Evolutionary conservation across 2,329 filamentous ascomycete species (phyloP).

Genomic region (Ophiostoma ips): DNA sequence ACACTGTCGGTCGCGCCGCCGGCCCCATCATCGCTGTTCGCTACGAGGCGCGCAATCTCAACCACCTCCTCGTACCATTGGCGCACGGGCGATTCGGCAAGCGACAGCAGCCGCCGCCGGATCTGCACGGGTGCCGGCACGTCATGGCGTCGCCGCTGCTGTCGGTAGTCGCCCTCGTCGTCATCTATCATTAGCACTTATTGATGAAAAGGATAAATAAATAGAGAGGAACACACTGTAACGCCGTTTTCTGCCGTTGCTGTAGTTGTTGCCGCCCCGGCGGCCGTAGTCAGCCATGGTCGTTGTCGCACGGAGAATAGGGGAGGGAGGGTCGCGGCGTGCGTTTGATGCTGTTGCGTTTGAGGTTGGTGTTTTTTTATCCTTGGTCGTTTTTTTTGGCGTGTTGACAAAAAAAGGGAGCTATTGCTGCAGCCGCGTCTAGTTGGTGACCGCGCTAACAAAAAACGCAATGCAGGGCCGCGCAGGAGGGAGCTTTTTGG

Average conservation of each 20-base stretch:
- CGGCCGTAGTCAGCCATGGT: slow-evolving; percentile 45
- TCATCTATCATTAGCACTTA: slow-evolving; percentile 12
- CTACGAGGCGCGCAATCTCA: slow-evolving; percentile 57
- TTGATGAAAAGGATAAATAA: slow-evolving; percentile 13
- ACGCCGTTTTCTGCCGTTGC: slow-evolving; percentile 51
- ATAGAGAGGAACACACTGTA: slow-evolving; percentile 53
- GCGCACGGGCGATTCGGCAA: slow-evolving; percentile 70
- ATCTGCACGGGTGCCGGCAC: slow-evolving; percentile 54
- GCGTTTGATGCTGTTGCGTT: not conserved
- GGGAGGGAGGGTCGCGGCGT: not conserved
- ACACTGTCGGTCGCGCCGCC: slow-evolving; percentile 43
- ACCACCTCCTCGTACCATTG: slow-evolving; percentile 67
- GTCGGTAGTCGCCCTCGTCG: slow-evolving; percentile 66
- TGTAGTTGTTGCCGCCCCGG: slow-evolving; percentile 29
- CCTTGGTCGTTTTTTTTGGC: no score
- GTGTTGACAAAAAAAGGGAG: not conserved
- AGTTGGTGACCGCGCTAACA: slow-evolving; percentile 3
- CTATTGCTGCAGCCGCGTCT: not conserved
- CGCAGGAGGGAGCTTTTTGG: not conserved
- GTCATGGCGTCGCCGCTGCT: slow-evolving; percentile 59
- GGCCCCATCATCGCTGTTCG: slow-evolving; percentile 15
- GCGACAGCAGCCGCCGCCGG: slow-evolving; percentile 62
- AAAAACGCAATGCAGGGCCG: slow-evolving; percentile 1
- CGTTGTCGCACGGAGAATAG: not conserved
- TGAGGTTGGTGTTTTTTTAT: not conserved